These are phyloP conservation scores for Rhodotorula kratochvilovae DNA, from an alignment of 768 basidiomycete species.

Conservation along the genomic window DNA sequence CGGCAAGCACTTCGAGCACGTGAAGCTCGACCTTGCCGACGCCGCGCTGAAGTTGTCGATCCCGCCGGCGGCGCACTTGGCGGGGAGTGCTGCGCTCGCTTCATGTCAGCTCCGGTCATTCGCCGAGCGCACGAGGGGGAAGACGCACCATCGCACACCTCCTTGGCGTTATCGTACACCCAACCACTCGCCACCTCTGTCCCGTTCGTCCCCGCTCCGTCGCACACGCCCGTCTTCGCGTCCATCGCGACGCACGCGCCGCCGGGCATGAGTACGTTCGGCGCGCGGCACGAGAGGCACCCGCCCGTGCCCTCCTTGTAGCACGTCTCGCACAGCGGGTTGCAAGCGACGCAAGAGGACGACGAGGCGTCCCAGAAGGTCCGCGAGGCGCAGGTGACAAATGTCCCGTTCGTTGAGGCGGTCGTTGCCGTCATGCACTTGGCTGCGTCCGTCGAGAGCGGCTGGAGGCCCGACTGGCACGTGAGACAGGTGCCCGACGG, in stretches of 20 bases:
- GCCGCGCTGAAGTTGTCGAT: constrained; percentile 67
- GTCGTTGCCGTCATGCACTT: constrained; percentile 52
- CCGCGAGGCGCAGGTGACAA: constrained; percentile 63
- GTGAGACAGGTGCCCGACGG: constrained; percentile 63
- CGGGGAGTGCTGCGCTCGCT: constrained; percentile 62
- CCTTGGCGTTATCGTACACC: constrained; percentile 74
- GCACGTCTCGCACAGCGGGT: constrained; percentile 56
- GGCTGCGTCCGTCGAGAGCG: constrained; percentile 62
- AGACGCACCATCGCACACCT: constrained; percentile 71
- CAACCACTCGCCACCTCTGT: constrained; percentile 46
- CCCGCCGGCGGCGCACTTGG: constrained; percentile 72
- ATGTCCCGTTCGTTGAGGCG: constrained; percentile 51
- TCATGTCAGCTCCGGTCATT: too few species aligned
- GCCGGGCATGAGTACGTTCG: constrained; percentile 55
- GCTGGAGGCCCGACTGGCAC: constrained; percentile 67
- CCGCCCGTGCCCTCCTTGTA: constrained; percentile 62
- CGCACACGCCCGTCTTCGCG: constrained; percentile 62
- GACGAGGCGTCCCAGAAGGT: constrained; percentile 54
- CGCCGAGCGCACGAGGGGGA: not conserved
- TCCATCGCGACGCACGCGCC: constrained; percentile 66
- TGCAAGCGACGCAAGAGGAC: constrained; percentile 55
- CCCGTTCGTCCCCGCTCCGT: constrained; percentile 1
- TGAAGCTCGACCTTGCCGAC: constrained; percentile 61
- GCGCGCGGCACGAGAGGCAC: constrained; percentile 65
- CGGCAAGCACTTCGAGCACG: constrained; percentile 74